These are phyloP conservation scores for Pseudogymnoascus sp. DNA, from an alignment of 2,329 filamentous ascomycete species.

Conservation along the genomic window DNA sequence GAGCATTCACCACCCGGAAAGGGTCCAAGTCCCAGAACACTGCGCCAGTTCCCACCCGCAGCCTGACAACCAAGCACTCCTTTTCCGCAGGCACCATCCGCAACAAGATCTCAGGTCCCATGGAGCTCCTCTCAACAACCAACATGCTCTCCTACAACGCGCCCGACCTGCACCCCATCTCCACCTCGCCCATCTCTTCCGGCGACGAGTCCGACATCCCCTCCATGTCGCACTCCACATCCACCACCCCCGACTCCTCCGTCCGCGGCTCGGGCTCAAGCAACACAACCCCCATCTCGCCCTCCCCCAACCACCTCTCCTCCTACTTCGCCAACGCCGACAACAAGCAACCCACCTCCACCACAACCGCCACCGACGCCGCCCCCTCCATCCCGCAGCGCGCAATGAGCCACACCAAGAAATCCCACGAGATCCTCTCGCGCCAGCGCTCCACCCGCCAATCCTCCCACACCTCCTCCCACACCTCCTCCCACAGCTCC, in stretches of 20 bases:
- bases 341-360: constrained; percentile 26
- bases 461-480: constrained; percentile 53
- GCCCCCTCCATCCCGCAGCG: constrained; percentile 68
- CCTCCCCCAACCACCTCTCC: constrained; percentile 59
- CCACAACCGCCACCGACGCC: constrained; percentile 39
- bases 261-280: constrained; percentile 25
- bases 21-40: constrained; percentile 29
- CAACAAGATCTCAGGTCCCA: constrained; percentile 76
- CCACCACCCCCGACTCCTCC: constrained; percentile 40
- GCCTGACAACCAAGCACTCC: constrained; percentile 24
- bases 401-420: constrained; percentile 82
- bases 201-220: constrained; percentile 67
- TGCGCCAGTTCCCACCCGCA: constrained; percentile 18
- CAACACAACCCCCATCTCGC: constrained; percentile 36
- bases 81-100: constrained; percentile 21
- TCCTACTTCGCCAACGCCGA: constrained; percentile 49
- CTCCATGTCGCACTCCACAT: constrained; percentile 30
- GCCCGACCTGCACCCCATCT: constrained; percentile 58
- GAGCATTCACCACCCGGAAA: constrained; percentile 65
- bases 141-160: constrained; percentile 96
- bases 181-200: constrained; percentile 46
- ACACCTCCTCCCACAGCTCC: constrained; percentile 45
- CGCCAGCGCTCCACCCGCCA: constrained; percentile 57
- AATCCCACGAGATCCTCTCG: constrained; percentile 68
- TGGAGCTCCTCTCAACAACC: constrained; percentile 85